Conservation (phyloP, 2,329 filamentous ascomycete genomes). For the Nemania abortiva region DNA sequence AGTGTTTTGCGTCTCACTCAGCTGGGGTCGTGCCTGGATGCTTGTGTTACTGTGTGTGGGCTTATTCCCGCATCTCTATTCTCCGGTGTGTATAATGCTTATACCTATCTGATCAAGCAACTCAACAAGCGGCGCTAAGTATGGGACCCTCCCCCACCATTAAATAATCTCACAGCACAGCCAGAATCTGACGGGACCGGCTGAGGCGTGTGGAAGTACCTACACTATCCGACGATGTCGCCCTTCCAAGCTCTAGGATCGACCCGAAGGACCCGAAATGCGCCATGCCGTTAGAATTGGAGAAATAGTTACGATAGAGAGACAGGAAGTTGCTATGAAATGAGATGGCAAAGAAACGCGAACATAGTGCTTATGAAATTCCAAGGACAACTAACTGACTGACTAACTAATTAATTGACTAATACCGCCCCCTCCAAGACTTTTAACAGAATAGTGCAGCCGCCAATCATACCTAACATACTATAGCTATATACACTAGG, state of each 20-base stretch:
- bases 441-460: slow-evolving; percentile 8
- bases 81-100: neutral
- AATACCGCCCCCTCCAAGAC: slow-evolving; percentile 22
- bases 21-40: neutral
- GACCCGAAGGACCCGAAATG: slow-evolving; percentile 6
- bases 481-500: slow-evolving; percentile 19
- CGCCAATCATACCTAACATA: slow-evolving; percentile 22
- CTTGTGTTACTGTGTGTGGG: neutral
- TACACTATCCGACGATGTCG: neutral
- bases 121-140: neutral
- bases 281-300: neutral
- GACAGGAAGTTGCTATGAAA: neutral
- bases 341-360: neutral
- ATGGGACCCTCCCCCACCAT: neutral
- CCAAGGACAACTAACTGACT: neutral
- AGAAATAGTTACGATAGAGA: neutral
- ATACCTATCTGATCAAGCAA: neutral
- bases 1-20: neutral
- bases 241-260: neutral
- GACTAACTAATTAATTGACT: slow-evolving; percentile 8
- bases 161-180: too few relatives aligned
- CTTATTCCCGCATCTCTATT: slow-evolving; percentile 1
- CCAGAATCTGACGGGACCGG: too few relatives aligned
- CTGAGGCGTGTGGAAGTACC: neutral
- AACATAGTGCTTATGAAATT: slow-evolving; percentile 8